phyloP scores from a whole-genome alignment of 495 filamentous ascomycete species.

The Lasiosphaeria miniovina region DNA sequence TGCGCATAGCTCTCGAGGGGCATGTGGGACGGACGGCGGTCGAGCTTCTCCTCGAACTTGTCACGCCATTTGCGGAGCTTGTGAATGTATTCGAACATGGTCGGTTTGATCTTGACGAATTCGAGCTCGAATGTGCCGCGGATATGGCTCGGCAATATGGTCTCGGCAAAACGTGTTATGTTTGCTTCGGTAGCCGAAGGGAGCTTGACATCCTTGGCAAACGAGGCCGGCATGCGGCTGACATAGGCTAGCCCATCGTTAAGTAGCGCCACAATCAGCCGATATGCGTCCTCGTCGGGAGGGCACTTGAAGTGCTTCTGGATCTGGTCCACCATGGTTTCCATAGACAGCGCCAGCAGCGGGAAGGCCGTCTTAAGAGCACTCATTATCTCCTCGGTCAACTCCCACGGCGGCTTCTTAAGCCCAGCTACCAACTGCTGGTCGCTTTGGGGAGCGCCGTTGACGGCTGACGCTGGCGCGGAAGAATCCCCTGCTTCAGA shows the following conservation, averaged over 20 bases:
- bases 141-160: conserved; percentile 88
- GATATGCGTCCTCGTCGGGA: conserved; percentile 95
- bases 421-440: conserved; percentile 32
- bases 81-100: conserved; percentile 96
- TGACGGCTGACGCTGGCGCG: conserved; percentile 25
- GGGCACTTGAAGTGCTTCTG: conserved; percentile 98
- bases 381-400: conserved; percentile 91
- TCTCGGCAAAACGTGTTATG: conserved; percentile 94
- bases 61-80: conserved; percentile 95
- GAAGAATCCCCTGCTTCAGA: conserved; percentile 44
- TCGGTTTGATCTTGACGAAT: conserved; percentile 89
- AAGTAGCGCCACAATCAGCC: conserved; percentile 92
- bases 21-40: conserved; percentile 68
- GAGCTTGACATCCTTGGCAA: conserved; percentile 86
- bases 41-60: conserved; percentile 96
- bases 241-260: conserved; percentile 92
- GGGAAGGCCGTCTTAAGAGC: conserved; percentile 95
- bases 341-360: conserved; percentile 93
- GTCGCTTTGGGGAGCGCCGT: conserved; percentile 29
- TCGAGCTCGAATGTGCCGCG: conserved; percentile 92
- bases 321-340: conserved; percentile 98
- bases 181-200: conserved; percentile 89
- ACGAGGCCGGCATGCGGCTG: conserved; percentile 77
- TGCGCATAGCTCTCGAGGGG: conserved; percentile 60
- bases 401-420: conserved; percentile 88